These are phyloP conservation scores for Eucalyptus rudis DNA, from an alignment of 345 rosid genomes.

Conservation along the genomic window DNA sequence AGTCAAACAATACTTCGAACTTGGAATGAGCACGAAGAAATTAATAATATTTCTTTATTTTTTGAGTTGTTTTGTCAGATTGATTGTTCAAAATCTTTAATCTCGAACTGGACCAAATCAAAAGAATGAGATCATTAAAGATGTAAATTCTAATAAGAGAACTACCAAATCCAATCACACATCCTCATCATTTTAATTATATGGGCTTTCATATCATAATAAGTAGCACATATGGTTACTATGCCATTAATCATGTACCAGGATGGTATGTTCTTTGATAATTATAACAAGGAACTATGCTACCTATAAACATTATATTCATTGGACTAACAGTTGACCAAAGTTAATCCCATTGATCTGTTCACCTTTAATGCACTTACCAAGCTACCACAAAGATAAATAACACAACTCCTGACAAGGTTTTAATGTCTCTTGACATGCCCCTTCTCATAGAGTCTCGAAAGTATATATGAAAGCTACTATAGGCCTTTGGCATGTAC, in stretches of 20 bases:
- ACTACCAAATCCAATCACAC: not conserved
- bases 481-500: not conserved
- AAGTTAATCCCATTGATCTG: not conserved
- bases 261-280: too few relatives aligned
- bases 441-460: not conserved
- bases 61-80: not conserved
- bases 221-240: not conserved
- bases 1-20: not conserved
- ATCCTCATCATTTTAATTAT: not conserved
- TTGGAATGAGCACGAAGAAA: not conserved
- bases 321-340: not conserved
- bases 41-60: not conserved
- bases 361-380: not conserved
- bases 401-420: not conserved
- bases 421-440: not conserved
- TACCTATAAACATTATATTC: not conserved
- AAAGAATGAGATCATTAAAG: not conserved
- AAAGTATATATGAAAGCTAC: not conserved
- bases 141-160: not conserved
- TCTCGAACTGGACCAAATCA: fast-evolving
- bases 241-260: not conserved
- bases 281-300: not conserved
- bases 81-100: not conserved
- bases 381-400: not conserved
- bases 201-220: not conserved